Evolutionary conservation across 2,329 filamentous ascomycete genomes (phyloP).

Genomic region (Ceratocystis papillata): DNA sequence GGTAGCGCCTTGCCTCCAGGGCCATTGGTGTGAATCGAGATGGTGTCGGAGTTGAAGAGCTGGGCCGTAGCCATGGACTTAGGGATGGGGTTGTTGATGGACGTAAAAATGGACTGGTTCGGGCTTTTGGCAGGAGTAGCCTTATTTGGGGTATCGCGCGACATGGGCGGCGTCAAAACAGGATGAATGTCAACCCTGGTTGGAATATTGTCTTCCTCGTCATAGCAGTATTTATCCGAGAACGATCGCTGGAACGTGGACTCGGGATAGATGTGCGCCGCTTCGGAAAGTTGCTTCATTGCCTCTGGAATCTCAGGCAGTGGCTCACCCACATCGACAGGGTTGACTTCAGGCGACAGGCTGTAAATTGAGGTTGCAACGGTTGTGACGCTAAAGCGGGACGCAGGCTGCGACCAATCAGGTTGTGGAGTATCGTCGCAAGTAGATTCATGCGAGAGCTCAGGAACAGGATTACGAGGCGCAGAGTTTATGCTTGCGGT

Average conservation of each 20-base stretch:
- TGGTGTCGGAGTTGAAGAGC: constrained; percentile 24
- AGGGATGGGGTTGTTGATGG: constrained; percentile 16
- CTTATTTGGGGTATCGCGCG: constrained; percentile 14
- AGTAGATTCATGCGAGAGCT: constrained; percentile 23
- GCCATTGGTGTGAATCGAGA: constrained; percentile 20
- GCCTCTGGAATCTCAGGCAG: constrained; percentile 31
- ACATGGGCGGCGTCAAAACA: constrained; percentile 16
- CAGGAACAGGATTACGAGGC: neutral
- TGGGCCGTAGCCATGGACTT: constrained; percentile 16
- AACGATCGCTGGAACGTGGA: neutral
- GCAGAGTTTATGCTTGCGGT: constrained; percentile 23
- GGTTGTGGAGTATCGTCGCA: constrained; percentile 26
- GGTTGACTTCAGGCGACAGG: constrained; percentile 34
- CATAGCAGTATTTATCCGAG: neutral
- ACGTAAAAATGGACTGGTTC: neutral
- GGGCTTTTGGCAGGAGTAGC: neutral
- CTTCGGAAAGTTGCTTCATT: constrained; percentile 26
- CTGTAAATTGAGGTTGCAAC: constrained; percentile 44
- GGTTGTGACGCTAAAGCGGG: constrained; percentile 54
- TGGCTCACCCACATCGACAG: constrained; percentile 33
- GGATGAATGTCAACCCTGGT: constrained; percentile 18
- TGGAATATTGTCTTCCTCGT: constrained; percentile 12
- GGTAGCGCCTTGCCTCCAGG: constrained; percentile 47
- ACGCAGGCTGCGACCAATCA: constrained; percentile 42
- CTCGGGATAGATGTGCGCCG: constrained; percentile 9